Conservation (phyloP, 345 rosid species). For the Eucalyptus camaldulensis region DNA sequence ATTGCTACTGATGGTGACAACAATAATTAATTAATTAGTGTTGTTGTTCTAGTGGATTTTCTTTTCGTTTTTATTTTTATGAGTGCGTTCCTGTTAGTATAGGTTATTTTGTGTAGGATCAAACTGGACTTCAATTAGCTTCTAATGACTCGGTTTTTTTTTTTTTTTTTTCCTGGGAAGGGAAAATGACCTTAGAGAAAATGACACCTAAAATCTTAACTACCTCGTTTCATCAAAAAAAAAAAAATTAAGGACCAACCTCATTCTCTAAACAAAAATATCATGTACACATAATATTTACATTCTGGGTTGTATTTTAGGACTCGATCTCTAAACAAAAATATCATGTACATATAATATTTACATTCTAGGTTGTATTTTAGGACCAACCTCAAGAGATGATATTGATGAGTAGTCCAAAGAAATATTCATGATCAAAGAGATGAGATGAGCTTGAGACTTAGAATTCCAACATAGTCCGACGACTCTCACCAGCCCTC, state of each 20-base stretch:
- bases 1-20: not conserved
- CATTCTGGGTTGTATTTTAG: too few relatives aligned
- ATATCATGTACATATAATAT: too few relatives aligned
- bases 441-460: not conserved
- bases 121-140: not conserved
- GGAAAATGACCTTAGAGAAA: too few relatives aligned
- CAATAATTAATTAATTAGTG: not conserved
- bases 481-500: too few relatives aligned
- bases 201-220: constrained; percentile 25
- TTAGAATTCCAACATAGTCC: not conserved
- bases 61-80: too few relatives aligned
- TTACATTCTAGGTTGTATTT: too few relatives aligned
- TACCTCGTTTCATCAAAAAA: not conserved
- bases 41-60: not conserved
- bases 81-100: not conserved
- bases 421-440: constrained; percentile 11
- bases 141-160: not conserved
- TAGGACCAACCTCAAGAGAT: not conserved
- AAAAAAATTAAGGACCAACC: too few relatives aligned
- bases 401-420: not conserved
- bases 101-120: not conserved
- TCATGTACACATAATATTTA: too few relatives aligned
- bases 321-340: too few relatives aligned
- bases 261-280: too few relatives aligned
- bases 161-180: too few relatives aligned